Conservation (phyloP, 140 eudicot genomes). For the Ambrosia hybrid region DNA sequence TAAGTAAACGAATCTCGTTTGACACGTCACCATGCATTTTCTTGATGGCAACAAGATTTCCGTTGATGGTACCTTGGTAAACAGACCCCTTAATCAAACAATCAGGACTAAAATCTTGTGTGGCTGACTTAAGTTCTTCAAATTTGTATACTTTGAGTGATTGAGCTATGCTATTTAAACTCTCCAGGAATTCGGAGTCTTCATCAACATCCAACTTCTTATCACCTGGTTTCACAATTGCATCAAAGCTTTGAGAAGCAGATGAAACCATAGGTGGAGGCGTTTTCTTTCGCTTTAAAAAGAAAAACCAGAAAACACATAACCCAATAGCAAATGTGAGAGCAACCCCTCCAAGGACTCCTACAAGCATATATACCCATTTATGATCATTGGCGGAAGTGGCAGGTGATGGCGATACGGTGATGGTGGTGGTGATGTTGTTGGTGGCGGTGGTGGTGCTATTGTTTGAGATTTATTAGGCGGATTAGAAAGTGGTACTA, state of each 20-base stretch:
- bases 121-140: constrained; percentile 65
- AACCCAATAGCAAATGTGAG: constrained; percentile 36
- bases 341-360: constrained; percentile 60
- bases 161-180: constrained; percentile 60
- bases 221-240: constrained; percentile 43
- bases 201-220: constrained; percentile 51
- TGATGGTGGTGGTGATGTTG: constrained; percentile 50
- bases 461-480: constrained; percentile 51
- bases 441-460: constrained; percentile 47
- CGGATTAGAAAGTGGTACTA: constrained; percentile 62
- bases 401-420: constrained; percentile 26
- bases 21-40: constrained; percentile 79
- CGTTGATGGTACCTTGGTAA: constrained; percentile 65
- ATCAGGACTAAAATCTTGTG: constrained; percentile 65
- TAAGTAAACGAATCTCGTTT: constrained; percentile 62
- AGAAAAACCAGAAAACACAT: constrained; percentile 42
- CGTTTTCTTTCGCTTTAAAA: constrained; percentile 23
- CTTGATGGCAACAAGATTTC: constrained; percentile 81
- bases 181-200: constrained; percentile 48
- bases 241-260: constrained; percentile 57
- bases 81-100: constrained; percentile 79
- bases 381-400: constrained; percentile 42
- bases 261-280: constrained; percentile 16
- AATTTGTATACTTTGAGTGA: constrained; percentile 68
- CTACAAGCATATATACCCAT: constrained; percentile 63